A percentile compares a stretch with the other conserved stretches of the same genome.
These are phyloP conservation scores for Pezicula carpinea DNA, from an alignment of 2,329 filamentous ascomycete species.

Conservation along the genomic window DNA sequence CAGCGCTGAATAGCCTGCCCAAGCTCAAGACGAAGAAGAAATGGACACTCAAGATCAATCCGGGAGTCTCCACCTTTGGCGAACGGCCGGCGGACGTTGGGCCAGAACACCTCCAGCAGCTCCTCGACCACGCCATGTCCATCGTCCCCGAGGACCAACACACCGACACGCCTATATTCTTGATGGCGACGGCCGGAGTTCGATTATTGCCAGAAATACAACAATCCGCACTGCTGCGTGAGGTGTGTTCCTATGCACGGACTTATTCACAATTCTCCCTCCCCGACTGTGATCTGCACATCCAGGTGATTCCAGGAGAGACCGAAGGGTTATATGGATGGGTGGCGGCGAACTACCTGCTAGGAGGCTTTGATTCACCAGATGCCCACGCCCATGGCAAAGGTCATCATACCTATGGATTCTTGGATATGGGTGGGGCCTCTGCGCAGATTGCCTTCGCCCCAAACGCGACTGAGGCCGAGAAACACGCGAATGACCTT, in stretches of 20 bases:
- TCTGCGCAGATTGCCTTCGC: conserved; percentile 98
- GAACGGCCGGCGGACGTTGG: conserved; percentile 72
- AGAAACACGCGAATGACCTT: conserved; percentile 84
- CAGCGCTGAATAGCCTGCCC: conserved; percentile 66
- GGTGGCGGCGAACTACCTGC: conserved; percentile 93
- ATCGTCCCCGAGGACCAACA: conserved; percentile 74
- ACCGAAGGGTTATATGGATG: conserved; percentile 96
- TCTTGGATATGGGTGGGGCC: conserved; percentile 96
- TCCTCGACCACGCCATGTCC: conserved; percentile 77
- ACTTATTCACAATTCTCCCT: conserved; percentile 75
- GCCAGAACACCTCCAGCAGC: conserved; percentile 70
- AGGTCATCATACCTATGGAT: conserved; percentile 90
- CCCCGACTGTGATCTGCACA: conserved; percentile 83
- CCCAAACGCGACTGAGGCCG: conserved; percentile 84
- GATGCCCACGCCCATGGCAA: conserved; percentile 76
- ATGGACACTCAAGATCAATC: conserved; percentile 91
- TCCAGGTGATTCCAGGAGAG: conserved; percentile 92
- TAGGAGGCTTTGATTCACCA: conserved; percentile 83
- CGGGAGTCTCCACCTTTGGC: conserved; percentile 88
- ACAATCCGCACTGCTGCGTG: conserved; percentile 65
- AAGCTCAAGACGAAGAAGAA: conserved; percentile 77
- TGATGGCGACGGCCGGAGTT: conserved; percentile 95
- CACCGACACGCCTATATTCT: conserved; percentile 82
- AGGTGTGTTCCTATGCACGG: conserved; percentile 79
- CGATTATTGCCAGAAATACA: conserved; percentile 73